Evolutionary conservation across 73 alveolate genomes (phyloP).

Genomic region (Breviolum minutum): DNA sequence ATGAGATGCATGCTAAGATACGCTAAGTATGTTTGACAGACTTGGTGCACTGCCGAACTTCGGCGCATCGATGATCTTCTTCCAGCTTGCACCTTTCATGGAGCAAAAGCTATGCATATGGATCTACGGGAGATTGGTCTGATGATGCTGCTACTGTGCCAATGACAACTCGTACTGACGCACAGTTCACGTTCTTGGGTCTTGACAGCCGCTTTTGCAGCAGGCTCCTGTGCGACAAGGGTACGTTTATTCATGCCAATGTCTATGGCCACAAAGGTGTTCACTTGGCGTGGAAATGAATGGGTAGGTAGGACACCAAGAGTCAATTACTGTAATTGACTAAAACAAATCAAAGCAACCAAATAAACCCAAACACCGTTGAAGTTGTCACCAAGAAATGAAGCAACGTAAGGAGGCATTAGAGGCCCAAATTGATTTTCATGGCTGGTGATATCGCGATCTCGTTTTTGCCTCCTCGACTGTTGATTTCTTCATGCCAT

Average conservation of each 20-base stretch:
- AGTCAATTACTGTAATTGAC: background rate
- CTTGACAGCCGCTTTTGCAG: background rate
- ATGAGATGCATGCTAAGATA: background rate
- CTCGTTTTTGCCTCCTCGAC: background rate
- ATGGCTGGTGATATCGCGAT: background rate
- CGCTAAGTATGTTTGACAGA: background rate
- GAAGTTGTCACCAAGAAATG: background rate
- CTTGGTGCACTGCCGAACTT: constrained; percentile 13
- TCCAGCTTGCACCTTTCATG: background rate
- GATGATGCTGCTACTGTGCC: background rate
- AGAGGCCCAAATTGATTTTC: background rate
- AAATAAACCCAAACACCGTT: background rate
- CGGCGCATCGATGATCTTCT: background rate
- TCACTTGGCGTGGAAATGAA: background rate
- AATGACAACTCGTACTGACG: background rate
- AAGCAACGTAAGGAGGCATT: background rate
- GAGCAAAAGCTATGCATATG: background rate
- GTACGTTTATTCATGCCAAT: background rate
- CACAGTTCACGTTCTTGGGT: background rate
- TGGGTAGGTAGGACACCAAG: background rate
- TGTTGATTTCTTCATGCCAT: background rate
- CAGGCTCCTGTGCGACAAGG: background rate
- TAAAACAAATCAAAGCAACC: background rate
- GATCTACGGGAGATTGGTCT: background rate
- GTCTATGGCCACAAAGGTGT: too few relatives aligned